Percentiles rank a stretch among this genome's conserved stretches.
These are phyloP conservation scores for Mycosphaerelloides madeirae DNA, from an alignment of 2,329 filamentous ascomycete genomes.

Conservation along the genomic window DNA sequence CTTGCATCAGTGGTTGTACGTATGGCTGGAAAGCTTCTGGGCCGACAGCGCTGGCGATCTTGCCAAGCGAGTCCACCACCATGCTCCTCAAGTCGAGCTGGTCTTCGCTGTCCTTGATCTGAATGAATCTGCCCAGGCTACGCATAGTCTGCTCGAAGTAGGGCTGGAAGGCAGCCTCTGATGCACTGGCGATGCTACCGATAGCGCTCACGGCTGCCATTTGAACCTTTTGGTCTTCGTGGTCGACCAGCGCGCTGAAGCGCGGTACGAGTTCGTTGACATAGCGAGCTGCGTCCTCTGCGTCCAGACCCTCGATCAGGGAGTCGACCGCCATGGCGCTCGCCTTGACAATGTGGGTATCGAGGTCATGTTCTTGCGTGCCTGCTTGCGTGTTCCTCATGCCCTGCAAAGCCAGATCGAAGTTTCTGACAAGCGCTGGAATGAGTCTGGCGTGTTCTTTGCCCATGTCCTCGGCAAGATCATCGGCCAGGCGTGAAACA, in stretches of 20 bases:
- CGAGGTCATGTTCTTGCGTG: slow-evolving; percentile 61
- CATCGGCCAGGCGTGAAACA: slow-evolving; percentile 84
- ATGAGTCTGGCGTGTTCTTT: slow-evolving; percentile 82
- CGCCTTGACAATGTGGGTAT: slow-evolving; percentile 79
- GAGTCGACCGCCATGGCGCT: slow-evolving; percentile 89
- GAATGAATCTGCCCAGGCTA: slow-evolving; percentile 76
- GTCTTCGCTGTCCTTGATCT: slow-evolving; percentile 82
- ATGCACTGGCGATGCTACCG: slow-evolving; percentile 81
- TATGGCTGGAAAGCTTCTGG: slow-evolving; percentile 83
- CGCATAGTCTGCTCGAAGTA: slow-evolving; percentile 90
- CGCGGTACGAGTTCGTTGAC: slow-evolving; percentile 77
- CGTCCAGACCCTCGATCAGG: slow-evolving; percentile 78
- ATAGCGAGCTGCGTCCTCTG: slow-evolving; percentile 75
- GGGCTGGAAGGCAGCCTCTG: slow-evolving; percentile 78
- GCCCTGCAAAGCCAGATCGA: slow-evolving; percentile 71
- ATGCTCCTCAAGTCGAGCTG: slow-evolving; percentile 85
- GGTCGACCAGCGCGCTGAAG: slow-evolving; percentile 75
- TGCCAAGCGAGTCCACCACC: slow-evolving; percentile 87
- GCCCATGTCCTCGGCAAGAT: slow-evolving; percentile 84
- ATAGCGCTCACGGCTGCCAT: slow-evolving; percentile 82
- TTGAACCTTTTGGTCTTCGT: slow-evolving; percentile 86
- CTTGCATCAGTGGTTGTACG: slow-evolving; percentile 82
- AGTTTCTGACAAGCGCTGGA: slow-evolving; percentile 78
- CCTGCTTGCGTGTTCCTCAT: slow-evolving; percentile 47
- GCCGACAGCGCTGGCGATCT: slow-evolving; percentile 85